Conservation (phyloP, 441 rosid genomes). For the Flueggea neowawraea region DNA sequence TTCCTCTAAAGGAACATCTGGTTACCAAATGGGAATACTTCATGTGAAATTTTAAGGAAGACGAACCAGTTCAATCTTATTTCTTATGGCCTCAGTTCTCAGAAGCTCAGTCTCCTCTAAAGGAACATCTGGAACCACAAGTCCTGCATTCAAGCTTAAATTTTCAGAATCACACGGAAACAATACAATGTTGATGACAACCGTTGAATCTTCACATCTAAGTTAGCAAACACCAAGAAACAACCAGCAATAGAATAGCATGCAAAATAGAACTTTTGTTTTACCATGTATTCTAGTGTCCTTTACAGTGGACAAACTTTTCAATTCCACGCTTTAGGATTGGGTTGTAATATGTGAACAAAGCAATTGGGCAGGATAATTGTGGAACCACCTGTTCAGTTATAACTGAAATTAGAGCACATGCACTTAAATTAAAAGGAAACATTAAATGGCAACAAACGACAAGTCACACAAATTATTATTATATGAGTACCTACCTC, state of each 20-base stretch:
- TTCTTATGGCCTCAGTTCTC: constrained; percentile 61
- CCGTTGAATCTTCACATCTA: background rate
- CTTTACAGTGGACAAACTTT: constrained; percentile 55
- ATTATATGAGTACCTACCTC: no score
- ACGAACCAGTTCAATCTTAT: constrained; percentile 71
- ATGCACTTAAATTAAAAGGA: background rate
- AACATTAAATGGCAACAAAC: no score
- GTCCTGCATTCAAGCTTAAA: constrained; percentile 47
- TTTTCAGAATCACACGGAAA: background rate
- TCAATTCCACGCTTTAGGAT: constrained; percentile 77
- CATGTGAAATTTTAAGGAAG: constrained; percentile 1
- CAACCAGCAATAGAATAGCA: no score
- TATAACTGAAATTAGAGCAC: constrained; percentile 5
- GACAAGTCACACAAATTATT: no score
- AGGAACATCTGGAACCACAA: constrained; percentile 95
- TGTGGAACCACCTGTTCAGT: constrained; percentile 66
- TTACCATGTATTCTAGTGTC: constrained; percentile 80
- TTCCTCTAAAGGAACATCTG: no score
- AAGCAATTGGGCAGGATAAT: constrained; percentile 74
- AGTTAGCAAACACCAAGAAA: background rate
- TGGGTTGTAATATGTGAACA: constrained; percentile 88
- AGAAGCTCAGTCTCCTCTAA: constrained; percentile 79
- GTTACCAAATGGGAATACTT: background rate
- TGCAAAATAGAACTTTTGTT: no score
- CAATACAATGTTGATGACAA: background rate